Base-by-base conservation (phyloP, 2,329 filamentous ascomycete species). In the Cordyceps cateniannulata region DNA sequence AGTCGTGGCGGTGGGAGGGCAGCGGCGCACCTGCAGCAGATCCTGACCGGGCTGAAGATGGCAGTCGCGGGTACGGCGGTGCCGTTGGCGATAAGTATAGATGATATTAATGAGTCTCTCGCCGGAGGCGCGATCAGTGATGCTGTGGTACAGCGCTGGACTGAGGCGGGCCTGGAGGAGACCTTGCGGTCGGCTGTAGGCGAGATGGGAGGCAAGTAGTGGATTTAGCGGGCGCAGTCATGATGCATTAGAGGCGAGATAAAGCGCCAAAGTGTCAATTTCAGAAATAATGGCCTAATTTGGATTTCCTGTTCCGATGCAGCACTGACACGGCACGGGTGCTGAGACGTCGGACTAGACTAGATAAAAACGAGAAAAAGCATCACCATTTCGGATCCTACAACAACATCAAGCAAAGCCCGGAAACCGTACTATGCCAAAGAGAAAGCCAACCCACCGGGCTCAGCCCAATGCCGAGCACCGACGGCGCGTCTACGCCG, bases 1-100 rank as follows among this genome's bases (percentile, higher is more conserved):
- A 75, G 76, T 0, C 63, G 69, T 4, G 78, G 79, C 35, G 79
- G 78, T 29, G 60, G 25, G 24, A 62, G 63, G 32, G 63, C 63
- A 5, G 64, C 63, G 0, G 44, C 25, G 2, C 66, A 68, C 20
- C 51, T 68, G 40, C 53, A 58, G 9, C 58, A 68, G 5, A 63
- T 67, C 47, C 42, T 68, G 5, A 52, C 12, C 5, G 65, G 66
- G 1, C 24, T 68, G 20, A 45, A 62, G 14, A 60, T 67, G 64
- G 47, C 12, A 20, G 35, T 58, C 1, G 44, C 50, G 16, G 29
- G 12, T 14, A 47, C 47, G 18, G 38, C 27, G 5, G 53, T 56
- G 44, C n/a, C 49, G 0, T 47, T 62, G 35, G 10, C 20, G 14
- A 27, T 57, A 3, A 40, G 38, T 3, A 9, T 57, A 2, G 53